Evolutionary conservation across 805 yeast species (phyloP), one percentile per base, ranked within the genome.

Genomic region (Sugiyamaella smithiae): DNA sequence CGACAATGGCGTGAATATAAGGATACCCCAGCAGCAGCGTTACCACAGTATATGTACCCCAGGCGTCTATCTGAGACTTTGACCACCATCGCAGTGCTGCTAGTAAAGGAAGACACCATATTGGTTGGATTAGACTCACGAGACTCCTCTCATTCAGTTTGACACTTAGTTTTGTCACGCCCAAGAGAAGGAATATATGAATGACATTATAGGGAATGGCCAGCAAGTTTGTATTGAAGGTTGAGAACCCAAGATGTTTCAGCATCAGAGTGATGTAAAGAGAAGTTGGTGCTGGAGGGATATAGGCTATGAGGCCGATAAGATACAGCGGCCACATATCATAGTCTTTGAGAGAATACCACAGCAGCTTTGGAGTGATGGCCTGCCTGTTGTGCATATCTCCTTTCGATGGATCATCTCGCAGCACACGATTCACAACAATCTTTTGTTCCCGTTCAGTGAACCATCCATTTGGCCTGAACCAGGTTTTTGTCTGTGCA

Each of bases 391-490:
- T 81, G 59, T 80, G 72, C 85, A 81, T 80, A 51, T 78, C 83
- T 19, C 85, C 84, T 66, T 76, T 76, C 4, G 73, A 57, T 12
- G 86, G 86, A 57, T 82, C 87, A 59, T 82, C 85, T 56, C 85
- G 66, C 42, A 82, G 63, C 2, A 81, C 71, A 52, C 79, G 68
- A 60, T 80, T 80, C 42, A 79, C 83, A n/a, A 80, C 67, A 49
- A 81, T 79, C 50, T 75, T 75, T 61, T 76, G 79, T 52, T 82
- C 84, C 43, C 78, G 64, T 1, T 76, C 80, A n/a, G 76, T 73
- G 53, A 72, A 71, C 78, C 78, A 73, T 25, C 84, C 83, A 25
- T 75, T 73, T 19, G 69, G 70, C 32, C 76, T 69, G 54, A 67
- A 74, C 70, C 74, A 70, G 12, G 73, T 63, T 46, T 72, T 75